These are phyloP conservation scores for Quambalaria eucalypti DNA, from an alignment of 1,284 basidiomycete species.

Conservation along the genomic window DNA sequence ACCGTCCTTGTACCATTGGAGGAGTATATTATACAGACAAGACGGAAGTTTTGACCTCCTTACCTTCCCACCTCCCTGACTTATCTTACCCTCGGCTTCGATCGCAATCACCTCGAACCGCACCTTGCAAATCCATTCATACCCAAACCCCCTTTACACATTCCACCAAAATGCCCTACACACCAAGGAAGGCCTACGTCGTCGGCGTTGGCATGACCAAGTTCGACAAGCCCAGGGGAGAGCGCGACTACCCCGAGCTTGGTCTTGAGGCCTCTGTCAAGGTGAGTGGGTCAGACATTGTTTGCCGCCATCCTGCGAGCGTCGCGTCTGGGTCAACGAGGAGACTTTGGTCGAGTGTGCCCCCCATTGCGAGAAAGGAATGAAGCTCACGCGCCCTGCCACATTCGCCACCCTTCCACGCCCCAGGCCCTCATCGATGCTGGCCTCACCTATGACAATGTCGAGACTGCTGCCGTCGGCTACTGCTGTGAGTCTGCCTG, in stretches of 20 bases:
- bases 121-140: too few species aligned
- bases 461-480: constrained; percentile 70
- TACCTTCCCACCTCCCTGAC: too few species aligned
- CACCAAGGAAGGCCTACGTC: constrained; percentile 39
- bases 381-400: not conserved
- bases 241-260: constrained; percentile 48
- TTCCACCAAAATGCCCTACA: constrained; percentile 5
- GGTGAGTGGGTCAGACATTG: constrained; percentile 6
- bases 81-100: too few species aligned
- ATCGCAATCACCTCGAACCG: too few species aligned
- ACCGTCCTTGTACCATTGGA: too few species aligned
- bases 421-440: constrained; percentile 68
- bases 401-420: constrained; percentile 33
- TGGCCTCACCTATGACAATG: constrained; percentile 70
- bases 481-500: constrained; percentile 48
- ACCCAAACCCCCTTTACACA: too few species aligned
- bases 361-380: not conserved
- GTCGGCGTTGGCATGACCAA: constrained; percentile 70
- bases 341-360: too few species aligned
- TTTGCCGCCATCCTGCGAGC: too few species aligned
- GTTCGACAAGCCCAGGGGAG: constrained; percentile 61
- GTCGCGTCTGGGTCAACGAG: too few species aligned
- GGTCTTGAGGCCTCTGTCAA: constrained; percentile 70
- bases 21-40: too few species aligned
- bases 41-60: too few species aligned